These are phyloP conservation scores for Oropetium thomaeum DNA, from an alignment of 176 grass and related monocot species.

Conservation along the genomic window DNA sequence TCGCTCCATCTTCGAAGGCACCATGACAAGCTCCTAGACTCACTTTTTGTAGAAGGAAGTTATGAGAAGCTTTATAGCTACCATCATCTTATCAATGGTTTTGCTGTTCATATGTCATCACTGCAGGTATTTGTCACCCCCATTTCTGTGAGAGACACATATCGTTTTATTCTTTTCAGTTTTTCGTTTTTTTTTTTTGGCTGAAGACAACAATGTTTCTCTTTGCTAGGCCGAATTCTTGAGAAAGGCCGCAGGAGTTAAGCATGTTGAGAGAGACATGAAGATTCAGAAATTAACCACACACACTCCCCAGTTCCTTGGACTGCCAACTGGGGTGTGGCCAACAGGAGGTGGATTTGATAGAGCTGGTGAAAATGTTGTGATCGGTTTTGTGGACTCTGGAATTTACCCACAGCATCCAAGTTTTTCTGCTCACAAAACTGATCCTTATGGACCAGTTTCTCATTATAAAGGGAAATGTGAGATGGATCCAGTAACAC, in stretches of 20 bases:
- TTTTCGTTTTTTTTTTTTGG: not conserved
- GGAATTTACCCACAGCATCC: constrained; percentile 91
- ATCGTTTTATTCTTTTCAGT: not conserved
- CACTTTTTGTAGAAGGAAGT: constrained; percentile 81
- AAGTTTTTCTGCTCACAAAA: constrained; percentile 69
- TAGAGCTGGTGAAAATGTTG: constrained; percentile 94
- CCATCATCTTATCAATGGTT: constrained; percentile 95
- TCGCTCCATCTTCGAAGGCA: constrained; percentile 73
- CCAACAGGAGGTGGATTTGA: constrained; percentile 87
- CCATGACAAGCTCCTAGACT: constrained; percentile 84
- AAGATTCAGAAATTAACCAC: constrained; percentile 94
- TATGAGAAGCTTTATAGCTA: constrained; percentile 94
- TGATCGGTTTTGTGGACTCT: constrained; percentile 97
- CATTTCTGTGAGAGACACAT: not conserved
- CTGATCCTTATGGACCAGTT: constrained; percentile 74
- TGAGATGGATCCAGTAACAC: constrained; percentile 77
- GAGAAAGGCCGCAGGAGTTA: constrained; percentile 71
- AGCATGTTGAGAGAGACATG: constrained; percentile 86
- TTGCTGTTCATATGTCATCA: constrained; percentile 85
- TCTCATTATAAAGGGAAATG: constrained; percentile 87
- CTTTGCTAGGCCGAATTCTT: constrained; percentile 67
- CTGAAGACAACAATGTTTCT: constrained; percentile 19
- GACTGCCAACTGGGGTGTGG: constrained; percentile 84
- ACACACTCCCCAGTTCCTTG: constrained; percentile 94
- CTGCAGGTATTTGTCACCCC: constrained; percentile 59